Evolutionary conservation across 2,329 filamentous ascomycete species (phyloP), one percentile per base, ranked within the genome.

Genomic region (Magnaporthales sp.): DNA sequence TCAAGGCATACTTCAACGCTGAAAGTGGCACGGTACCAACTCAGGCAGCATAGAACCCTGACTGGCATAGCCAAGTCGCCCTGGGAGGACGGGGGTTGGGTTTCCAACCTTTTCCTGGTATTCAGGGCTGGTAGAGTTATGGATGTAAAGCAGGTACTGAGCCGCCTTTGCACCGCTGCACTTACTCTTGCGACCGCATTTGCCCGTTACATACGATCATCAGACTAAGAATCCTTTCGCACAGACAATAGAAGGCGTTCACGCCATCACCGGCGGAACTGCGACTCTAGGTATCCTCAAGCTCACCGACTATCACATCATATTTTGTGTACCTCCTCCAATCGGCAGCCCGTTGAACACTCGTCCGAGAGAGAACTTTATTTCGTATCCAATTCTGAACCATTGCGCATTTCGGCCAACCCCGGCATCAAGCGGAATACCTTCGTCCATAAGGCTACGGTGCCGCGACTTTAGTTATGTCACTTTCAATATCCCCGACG

Each of bases 391-490:
- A 27, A 93, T 98, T 78, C 92, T 99, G 73, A 86, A 86, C 56
- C 86, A 89, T 73, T 97, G 93, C 78, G 87, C 85, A 27, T 87
- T 94, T 70, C 87, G 92, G 68, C 90, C 92, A 30, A 88, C 89
- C 62, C 89, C 91, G 22, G 83, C 86, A 7, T 81, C 83, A 13
- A 90, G 90, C 67, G 85, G 87, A 64, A 85, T 92, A 68, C 85
- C 88, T 32, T 92, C 93, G 6, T 91, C 91, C 3, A 92, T 99
- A 74, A 90, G 94, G 65, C 81, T 99, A 5, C 89, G 93, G 66
- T 93, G 93, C 75, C 91, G 94, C 67, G 95, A 99, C 80, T 98
- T 99, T 76, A 94, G 88, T 63, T 97, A 93, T 77, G 88, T 97
- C 68, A 93, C 91, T 69, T 93, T 99, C 79, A 93, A 93, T 77